Evolutionary conservation across 2,329 filamentous ascomycete genomes (phyloP), one percentile per base, ranked within the genome.

Genomic region (Ambrosiella xylebori): DNA sequence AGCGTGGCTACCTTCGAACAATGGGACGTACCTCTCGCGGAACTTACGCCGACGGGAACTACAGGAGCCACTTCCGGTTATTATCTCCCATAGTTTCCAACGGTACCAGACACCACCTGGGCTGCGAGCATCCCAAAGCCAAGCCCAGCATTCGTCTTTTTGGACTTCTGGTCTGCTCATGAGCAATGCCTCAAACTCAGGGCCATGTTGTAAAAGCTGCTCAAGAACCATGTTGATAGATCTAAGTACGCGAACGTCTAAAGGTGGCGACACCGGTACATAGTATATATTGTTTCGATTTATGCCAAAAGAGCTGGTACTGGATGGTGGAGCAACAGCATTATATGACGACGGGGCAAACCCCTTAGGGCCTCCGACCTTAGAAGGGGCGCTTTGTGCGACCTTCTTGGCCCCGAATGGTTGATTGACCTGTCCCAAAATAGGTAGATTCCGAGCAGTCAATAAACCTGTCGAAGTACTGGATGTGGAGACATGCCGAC

Each of bases 181-280:
- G 6, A 98, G 76, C 1, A 95, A 74, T 4, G 90, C 89, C 69
- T 98, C 93, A 61, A 95, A 94, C 65, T 93, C 88, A 0, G 87
- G 81, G 0, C 90, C 89, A 63, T 93, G 81, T 19, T 82, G 80
- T 7, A 96, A 73, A 0, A 97, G 74, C 2, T 79, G 78, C 66
- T 97, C 91, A 39, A 95, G 77, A 0, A 89, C 86, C 67, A 85
- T 90, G 71, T 97, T 91, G 61, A 97, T 94, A 50, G 94, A 76
- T 59, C 83, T 83, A 0, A 96, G 73, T 61, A 85, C 85, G 63
- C 82, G 84, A 54, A 95, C 78, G 64, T 96, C 86, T 5, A 79
- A 76, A 1, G 91, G 91, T 6, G 85, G 76, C 61, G 81, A 80
- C 11, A 95, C 84, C 1, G 84, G 81, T 36, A 90, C 84, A 63